Evolutionary conservation across 1,284 basidiomycete genomes (phyloP).

Genomic region (Rhodotorula sp.): DNA sequence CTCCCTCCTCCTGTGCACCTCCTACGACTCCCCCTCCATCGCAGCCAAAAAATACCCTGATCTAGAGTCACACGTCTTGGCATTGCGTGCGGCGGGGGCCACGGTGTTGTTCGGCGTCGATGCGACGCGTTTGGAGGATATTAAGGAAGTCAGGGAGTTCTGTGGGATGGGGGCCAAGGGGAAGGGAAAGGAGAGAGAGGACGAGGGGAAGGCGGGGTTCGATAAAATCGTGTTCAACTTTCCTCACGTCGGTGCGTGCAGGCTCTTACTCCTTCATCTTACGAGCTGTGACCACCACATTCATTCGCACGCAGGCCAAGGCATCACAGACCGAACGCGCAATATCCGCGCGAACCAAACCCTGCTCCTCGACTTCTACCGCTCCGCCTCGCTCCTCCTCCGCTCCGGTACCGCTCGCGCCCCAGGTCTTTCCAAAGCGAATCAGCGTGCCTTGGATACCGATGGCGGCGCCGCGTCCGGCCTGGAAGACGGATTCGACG

Average conservation of each 20-base stretch:
- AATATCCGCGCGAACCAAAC: slow-evolving; percentile 90
- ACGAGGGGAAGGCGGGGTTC: slow-evolving; percentile 54
- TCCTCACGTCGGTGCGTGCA: slow-evolving; percentile 78
- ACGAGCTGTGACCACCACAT: too few species aligned
- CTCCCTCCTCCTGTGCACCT: slow-evolving; percentile 74
- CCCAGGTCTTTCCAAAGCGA: not conserved
- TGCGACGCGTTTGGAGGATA: slow-evolving; percentile 71
- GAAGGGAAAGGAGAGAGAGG: slow-evolving; percentile 12
- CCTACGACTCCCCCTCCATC: slow-evolving; percentile 74
- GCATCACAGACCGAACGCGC: slow-evolving; percentile 89
- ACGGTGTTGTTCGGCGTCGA: slow-evolving; percentile 80
- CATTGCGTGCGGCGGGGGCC: slow-evolving; percentile 61
- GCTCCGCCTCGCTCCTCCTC: slow-evolving; percentile 67
- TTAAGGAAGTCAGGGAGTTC: slow-evolving; percentile 55
- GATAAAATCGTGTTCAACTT: slow-evolving; percentile 92
- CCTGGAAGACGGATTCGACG: slow-evolving; percentile 22
- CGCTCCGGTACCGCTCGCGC: slow-evolving; percentile 12
- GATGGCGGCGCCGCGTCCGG: slow-evolving; percentile 16
- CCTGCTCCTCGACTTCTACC: slow-evolving; percentile 79
- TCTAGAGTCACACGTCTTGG: slow-evolving; percentile 52
- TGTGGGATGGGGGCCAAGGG: slow-evolving; percentile 3
- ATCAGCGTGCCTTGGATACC: not conserved
- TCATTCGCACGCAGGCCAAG: slow-evolving; percentile 63
- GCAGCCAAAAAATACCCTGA: slow-evolving; percentile 85
- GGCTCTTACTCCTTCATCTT: not conserved